These are phyloP conservation scores for Ophiostoma populinum DNA, from an alignment of 2,329 filamentous ascomycete species.

Conservation along the genomic window DNA sequence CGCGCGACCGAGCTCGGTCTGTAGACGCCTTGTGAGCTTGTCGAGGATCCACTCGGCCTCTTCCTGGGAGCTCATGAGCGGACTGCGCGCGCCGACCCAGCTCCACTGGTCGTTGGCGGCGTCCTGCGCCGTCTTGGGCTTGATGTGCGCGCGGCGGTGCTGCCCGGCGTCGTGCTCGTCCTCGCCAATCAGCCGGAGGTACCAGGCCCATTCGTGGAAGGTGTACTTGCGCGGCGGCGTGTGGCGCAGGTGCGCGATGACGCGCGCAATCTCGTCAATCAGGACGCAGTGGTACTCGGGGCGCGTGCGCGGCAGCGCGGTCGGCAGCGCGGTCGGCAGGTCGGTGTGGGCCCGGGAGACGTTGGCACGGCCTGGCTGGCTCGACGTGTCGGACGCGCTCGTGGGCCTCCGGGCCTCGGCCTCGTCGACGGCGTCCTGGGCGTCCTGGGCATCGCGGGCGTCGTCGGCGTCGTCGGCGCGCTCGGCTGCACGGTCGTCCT, in stretches of 20 bases:
- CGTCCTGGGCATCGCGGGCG: conserved; percentile 13
- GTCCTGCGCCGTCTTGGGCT: neutral
- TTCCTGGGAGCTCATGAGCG: conserved; percentile 49
- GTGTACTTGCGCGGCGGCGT: conserved; percentile 46
- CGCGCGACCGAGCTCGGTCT: conserved; percentile 33
- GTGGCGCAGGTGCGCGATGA: conserved; percentile 44
- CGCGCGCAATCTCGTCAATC: conserved; percentile 50
- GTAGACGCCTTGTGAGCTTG: conserved; percentile 38
- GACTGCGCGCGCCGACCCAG: conserved; percentile 54
- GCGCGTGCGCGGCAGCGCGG: conserved; percentile 23
- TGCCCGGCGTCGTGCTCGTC: conserved; percentile 34
- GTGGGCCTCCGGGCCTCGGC: conserved; percentile 10
- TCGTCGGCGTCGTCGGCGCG: conserved; percentile 13
- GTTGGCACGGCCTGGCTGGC: too few species aligned
- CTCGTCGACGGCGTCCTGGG: conserved; percentile 13
- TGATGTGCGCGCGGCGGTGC: conserved; percentile 25
- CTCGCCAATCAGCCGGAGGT: conserved; percentile 58
- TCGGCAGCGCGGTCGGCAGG: conserved; percentile 12
- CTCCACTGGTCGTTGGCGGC: conserved; percentile 34
- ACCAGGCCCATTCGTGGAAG: conserved; percentile 79
- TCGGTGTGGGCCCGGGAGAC: conserved; percentile 19
- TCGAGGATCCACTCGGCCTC: conserved; percentile 62
- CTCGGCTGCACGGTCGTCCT: conserved; percentile 11
- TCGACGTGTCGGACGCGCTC: too few species aligned
- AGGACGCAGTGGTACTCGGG: conserved; percentile 46